A percentile compares a stretch with the other conserved stretches of the same genome.
These are phyloP conservation scores for Trebouxia sp. DNA, from an alignment of 139 green algal species.

Conservation along the genomic window DNA sequence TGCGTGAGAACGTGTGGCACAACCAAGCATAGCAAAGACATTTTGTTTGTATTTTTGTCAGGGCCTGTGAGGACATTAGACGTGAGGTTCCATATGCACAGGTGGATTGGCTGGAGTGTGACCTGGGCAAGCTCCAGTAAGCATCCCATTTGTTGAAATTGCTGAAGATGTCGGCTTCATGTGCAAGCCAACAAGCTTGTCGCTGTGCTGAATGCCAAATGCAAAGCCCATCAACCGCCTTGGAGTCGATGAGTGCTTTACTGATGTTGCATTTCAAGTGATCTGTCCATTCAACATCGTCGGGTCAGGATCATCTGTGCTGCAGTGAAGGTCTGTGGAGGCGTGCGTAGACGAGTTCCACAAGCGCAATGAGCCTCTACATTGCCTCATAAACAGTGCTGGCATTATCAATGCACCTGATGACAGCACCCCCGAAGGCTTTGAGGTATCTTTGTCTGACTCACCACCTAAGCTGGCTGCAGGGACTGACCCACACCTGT, in stretches of 20 bases:
- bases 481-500: background rate
- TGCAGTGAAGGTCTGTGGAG: constrained; percentile 34
- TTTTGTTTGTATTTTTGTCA: background rate
- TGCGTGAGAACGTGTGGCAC: no score
- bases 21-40: no score
- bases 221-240: no score
- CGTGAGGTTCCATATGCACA: constrained; percentile 21
- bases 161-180: no score
- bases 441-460: no score
- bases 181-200: no score
- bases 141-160: background rate
- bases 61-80: constrained; percentile 3
- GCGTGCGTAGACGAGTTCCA: constrained; percentile 27
- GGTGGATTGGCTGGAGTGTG: background rate
- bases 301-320: no score
- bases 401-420: constrained; percentile 34
- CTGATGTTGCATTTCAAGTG: background rate
- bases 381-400: constrained; percentile 46
- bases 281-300: no score
- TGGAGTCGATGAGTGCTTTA: no score
- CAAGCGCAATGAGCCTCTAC: constrained; percentile 33
- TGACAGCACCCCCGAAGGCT: constrained; percentile 15
- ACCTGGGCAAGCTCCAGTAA: constrained; percentile 1
- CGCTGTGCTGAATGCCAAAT: no score
- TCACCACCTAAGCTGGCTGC: background rate